Evolutionary conservation across 495 filamentous ascomycete species (phyloP).

Genomic region (Eremomyces bilateralis): DNA sequence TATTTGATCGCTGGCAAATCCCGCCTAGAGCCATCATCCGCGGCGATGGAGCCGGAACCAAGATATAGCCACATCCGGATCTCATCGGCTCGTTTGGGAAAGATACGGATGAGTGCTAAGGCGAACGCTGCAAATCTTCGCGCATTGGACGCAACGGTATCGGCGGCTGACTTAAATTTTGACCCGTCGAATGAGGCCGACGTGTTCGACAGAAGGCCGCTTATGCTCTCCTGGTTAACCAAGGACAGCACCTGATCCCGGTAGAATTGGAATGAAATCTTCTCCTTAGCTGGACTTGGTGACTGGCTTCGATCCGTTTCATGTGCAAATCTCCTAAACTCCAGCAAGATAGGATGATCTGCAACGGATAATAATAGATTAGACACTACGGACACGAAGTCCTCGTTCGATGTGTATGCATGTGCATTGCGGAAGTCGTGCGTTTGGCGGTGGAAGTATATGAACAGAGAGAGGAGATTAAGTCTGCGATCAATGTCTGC

Average conservation of each 20-base stretch:
- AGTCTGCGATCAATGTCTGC: conserved; percentile 24
- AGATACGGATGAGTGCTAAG: conserved; percentile 65
- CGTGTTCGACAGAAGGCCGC: conserved; percentile 29
- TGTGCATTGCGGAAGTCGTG: conserved; percentile 21
- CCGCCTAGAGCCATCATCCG: conserved; percentile 18
- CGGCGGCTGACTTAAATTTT: too few relatives aligned
- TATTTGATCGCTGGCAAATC: conserved; percentile 51
- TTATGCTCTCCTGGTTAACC: conserved; percentile 42
- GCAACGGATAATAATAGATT: conserved; percentile 39
- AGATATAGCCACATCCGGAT: conserved; percentile 91
- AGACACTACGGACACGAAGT: conserved; percentile 44
- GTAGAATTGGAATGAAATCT: conserved; percentile 11
- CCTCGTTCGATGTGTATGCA: conserved; percentile 25
- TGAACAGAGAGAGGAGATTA: conserved; percentile 66
- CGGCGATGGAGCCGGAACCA: conserved; percentile 37
- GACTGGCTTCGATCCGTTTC: conserved; percentile 2
- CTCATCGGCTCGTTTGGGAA: conserved; percentile 64
- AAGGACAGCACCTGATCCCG: conserved; percentile 35
- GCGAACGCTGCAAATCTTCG: conserved; percentile 68
- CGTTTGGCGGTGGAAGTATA: conserved; percentile 42
- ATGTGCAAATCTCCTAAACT: conserved; percentile 17
- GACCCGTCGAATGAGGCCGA: conserved; percentile 1
- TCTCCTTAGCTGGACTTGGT: conserved; percentile 1
- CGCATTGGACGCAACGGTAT: too few relatives aligned
- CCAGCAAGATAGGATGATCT: conserved; percentile 32